Conservation (phyloP, 768 basidiomycete genomes). For the Mycena albidolilacea region DNA sequence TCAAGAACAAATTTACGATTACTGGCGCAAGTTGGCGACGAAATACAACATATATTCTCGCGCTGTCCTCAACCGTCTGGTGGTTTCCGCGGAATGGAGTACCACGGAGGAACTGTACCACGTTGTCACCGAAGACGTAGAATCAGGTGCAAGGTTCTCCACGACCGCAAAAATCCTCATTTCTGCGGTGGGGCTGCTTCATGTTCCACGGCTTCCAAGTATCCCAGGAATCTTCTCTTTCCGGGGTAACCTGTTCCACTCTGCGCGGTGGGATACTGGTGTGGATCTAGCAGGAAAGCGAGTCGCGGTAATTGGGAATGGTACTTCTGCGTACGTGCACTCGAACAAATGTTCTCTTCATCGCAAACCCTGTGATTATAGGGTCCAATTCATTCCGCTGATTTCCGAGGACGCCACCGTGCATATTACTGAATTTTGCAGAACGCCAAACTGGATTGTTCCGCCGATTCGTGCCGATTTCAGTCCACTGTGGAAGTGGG, state of each 20-base stretch:
- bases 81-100: slow-evolving; percentile 65
- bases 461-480: slow-evolving; percentile 54
- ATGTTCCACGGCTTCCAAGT: slow-evolving; percentile 56
- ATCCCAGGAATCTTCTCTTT: slow-evolving; percentile 57
- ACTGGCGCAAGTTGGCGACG: slow-evolving; percentile 57
- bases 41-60: slow-evolving; percentile 60
- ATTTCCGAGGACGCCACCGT: slow-evolving; percentile 67
- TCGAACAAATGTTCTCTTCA: neutral
- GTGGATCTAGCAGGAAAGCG: slow-evolving; percentile 60
- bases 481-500: slow-evolving; percentile 53
- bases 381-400: slow-evolving; percentile 71
- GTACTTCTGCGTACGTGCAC: slow-evolving; percentile 63
- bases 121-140: slow-evolving; percentile 48
- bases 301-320: slow-evolving; percentile 74
- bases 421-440: slow-evolving; percentile 52
- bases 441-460: slow-evolving; percentile 66
- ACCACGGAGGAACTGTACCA: slow-evolving; percentile 46
- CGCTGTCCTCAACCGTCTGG: slow-evolving; percentile 60
- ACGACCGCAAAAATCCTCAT: slow-evolving; percentile 64
- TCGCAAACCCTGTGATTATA: slow-evolving; percentile 40
- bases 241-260: slow-evolving; percentile 67
- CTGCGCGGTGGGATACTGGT: slow-evolving; percentile 62
- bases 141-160: slow-evolving; percentile 46
- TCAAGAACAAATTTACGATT: slow-evolving; percentile 59
- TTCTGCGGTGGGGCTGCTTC: slow-evolving; percentile 65